phyloP scores from a whole-genome alignment of 192 early-diverging fungal species.

The Pecoramyces ruminantium region DNA sequence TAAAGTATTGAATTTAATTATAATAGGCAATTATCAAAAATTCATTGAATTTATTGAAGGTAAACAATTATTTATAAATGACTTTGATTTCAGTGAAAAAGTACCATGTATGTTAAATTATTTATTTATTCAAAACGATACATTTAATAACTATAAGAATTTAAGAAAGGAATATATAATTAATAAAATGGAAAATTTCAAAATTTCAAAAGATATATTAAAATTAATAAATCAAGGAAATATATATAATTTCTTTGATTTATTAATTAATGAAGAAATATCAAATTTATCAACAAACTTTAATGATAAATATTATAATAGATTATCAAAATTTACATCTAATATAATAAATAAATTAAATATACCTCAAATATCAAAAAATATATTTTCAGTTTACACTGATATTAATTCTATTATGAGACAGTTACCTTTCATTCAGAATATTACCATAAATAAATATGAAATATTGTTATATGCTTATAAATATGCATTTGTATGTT shows the following conservation, averaged over 20 bases:
- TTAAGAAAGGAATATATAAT: not conserved
- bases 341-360: not conserved
- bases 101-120: not conserved
- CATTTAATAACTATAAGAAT: not conserved
- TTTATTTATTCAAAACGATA: not conserved
- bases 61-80: not conserved
- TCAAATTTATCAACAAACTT: not conserved
- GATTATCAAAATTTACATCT: not conserved
- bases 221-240: not conserved
- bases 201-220: not conserved
- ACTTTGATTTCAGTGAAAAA: not conserved
- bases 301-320: not conserved
- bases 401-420: not conserved
- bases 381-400: not conserved
- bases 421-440: not conserved
- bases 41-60: not conserved
- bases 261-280: not conserved
- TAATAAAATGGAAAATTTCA: not conserved
- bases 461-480: not conserved
- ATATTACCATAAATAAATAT: not conserved
- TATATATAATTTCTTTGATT: not conserved
- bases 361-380: not conserved
- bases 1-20: not conserved
- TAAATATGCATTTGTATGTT: not conserved
- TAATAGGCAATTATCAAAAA: not conserved